Base-by-base conservation (phyloP, 139 green algal genomes). In the Tetraselmis chui region DNA sequence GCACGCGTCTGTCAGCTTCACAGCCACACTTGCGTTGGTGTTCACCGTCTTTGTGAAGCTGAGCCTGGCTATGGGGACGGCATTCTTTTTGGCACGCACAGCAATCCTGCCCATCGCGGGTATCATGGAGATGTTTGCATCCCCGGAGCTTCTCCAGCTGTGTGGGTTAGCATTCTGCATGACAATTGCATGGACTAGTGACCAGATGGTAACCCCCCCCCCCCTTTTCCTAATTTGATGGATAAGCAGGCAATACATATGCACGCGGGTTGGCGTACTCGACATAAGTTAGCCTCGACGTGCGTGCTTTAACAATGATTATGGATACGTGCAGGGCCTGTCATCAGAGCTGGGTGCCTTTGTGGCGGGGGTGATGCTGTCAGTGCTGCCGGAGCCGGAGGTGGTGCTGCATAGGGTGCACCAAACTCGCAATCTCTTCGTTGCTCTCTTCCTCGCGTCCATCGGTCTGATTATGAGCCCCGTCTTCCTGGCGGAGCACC, bases 401-500 rank as follows among this genome's bases (percentile, higher is more conserved):
- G 59, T 86, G 2, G 78, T 86, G 45, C 83, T 96, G 87, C 87
- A 91, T 76, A 84, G 91, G 32, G 77, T 95, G 83, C 91, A 91
- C 77, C 88, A 85, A 18, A 31, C 22, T 27, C 29, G 76, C 27
- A 30, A 28, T 45, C 23, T 99, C 75, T 96, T 99, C 81, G 87
- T 94, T 32, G 91, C 94, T 11, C 89, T 99, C 27, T 99, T 99
- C 85, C 85, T 99, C n/a, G 86, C 92, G 11, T 92, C 85, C 83
- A 99, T 97, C 23, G 96, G 96, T 1, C 91, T 99, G 67, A 89
- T 98, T 81, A 96, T 97, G 90, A 85, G 92, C 79, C 92, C 94
- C 27, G 32, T 83, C 23, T 99, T 99, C 89, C 87, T 99, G 28
- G 67, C 87, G 84, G 79, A 96, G 32, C 96, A 99, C 89, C 82